These are phyloP conservation scores for Vachellia pachyceras DNA, from an alignment of 306 rosid species.

Conservation along the genomic window DNA sequence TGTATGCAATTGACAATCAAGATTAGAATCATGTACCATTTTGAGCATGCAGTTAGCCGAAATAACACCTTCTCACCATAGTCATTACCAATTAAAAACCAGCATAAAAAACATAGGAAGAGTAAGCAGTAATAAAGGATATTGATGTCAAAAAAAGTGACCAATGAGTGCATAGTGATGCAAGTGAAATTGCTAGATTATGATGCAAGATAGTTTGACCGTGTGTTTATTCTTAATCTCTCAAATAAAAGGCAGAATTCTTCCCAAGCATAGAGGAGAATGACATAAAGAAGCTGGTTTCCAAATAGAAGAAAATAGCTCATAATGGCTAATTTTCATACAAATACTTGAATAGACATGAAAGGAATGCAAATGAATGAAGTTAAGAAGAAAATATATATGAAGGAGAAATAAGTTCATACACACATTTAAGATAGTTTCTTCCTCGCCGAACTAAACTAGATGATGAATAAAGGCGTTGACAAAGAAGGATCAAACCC, in stretches of 20 bases:
- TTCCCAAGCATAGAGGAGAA: not conserved
- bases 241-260: not conserved
- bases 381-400: too few relatives aligned
- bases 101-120: not conserved
- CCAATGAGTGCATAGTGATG: not conserved
- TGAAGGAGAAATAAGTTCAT: too few relatives aligned
- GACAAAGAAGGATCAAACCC: too few relatives aligned
- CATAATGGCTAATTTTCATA: too few relatives aligned
- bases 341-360: too few relatives aligned
- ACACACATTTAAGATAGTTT: too few relatives aligned
- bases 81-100: not conserved
- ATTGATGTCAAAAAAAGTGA: not conserved
- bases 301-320: not conserved
- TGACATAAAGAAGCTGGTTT: not conserved
- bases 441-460: too few relatives aligned
- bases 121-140: not conserved
- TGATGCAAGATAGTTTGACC: not conserved
- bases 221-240: not conserved
- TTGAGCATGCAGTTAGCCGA: not conserved
- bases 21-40: not conserved
- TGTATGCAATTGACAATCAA: not conserved
- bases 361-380: too few relatives aligned
- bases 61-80: not conserved
- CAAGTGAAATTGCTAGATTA: not conserved
- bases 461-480: too few relatives aligned